Percentiles rank a stretch among this genome's conserved stretches.
Conservation (phyloP, 257 asterid genomes). For the Echium plantagineum region DNA sequence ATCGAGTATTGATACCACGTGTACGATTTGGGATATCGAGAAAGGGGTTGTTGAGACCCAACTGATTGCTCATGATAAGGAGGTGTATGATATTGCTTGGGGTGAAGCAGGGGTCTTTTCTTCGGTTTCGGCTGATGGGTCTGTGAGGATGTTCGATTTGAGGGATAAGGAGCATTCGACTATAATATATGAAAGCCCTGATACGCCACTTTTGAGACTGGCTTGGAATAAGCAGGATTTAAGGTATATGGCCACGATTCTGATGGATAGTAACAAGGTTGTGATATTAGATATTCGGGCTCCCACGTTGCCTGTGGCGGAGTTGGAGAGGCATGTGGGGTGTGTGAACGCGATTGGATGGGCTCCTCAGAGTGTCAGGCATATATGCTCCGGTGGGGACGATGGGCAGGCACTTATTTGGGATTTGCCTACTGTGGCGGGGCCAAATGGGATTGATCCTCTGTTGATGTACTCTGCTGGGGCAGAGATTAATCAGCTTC, state of each 20-base stretch:
- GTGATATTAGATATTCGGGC: slow-evolving; percentile 78
- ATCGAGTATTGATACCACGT: slow-evolving; percentile 77
- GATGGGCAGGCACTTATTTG: slow-evolving; percentile 82
- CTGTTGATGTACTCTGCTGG: slow-evolving; percentile 53
- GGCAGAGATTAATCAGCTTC: slow-evolving; percentile 83
- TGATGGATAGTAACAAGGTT: slow-evolving; percentile 80
- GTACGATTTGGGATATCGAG: slow-evolving; percentile 86
- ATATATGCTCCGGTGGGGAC: slow-evolving; percentile 84
- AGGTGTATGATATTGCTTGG: slow-evolving; percentile 94
- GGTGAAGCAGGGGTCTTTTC: slow-evolving; percentile 87
- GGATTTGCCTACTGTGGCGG: slow-evolving; percentile 87
- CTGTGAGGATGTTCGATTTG: slow-evolving; percentile 74
- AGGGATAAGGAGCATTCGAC: slow-evolving; percentile 92
- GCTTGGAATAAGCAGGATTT: slow-evolving; percentile 97
- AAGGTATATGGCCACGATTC: slow-evolving; percentile 81
- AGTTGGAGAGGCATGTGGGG: slow-evolving; percentile 71
- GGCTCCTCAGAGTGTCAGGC: slow-evolving; percentile 91
- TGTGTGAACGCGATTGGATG: slow-evolving; percentile 84
- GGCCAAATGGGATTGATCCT: slow-evolving; percentile 91
- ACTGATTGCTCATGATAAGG: slow-evolving; percentile 80
- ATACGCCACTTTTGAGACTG: slow-evolving; percentile 67
- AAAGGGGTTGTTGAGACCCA: slow-evolving; percentile 74
- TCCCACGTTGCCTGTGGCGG: slow-evolving; percentile 81
- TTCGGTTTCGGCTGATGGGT: slow-evolving; percentile 83
- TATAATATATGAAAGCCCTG: slow-evolving; percentile 77